Evolutionary conservation across 2,329 filamentous ascomycete species (phyloP).

Genomic region (Colletotrichum sojae): DNA sequence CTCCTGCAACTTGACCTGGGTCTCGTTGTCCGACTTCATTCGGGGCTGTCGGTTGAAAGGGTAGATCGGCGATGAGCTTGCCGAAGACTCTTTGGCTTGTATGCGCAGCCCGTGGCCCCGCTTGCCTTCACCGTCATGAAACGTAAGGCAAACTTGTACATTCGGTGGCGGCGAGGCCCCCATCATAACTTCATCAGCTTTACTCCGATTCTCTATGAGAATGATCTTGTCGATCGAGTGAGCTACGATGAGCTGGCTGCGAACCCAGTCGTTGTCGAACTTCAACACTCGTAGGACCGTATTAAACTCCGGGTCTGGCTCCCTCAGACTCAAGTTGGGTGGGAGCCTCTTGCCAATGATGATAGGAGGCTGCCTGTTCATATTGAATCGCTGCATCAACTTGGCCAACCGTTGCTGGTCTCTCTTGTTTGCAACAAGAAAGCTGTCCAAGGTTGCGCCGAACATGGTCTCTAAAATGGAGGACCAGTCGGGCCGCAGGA

Average conservation of each 20-base stretch:
- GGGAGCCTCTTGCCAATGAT: conserved; percentile 72
- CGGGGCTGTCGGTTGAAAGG: conserved; percentile 70
- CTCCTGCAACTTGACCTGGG: conserved; percentile 70
- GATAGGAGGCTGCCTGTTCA: conserved; percentile 66
- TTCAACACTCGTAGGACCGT: conserved; percentile 87
- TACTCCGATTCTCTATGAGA: conserved; percentile 76
- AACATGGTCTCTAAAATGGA: conserved; percentile 84
- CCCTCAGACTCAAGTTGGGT: conserved; percentile 74
- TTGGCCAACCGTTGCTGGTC: conserved; percentile 79
- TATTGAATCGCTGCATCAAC: conserved; percentile 72
- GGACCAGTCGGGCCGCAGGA: conserved; percentile 87
- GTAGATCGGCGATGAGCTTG: conserved; percentile 57
- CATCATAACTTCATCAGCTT: conserved; percentile 80
- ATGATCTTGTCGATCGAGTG: conserved; percentile 87
- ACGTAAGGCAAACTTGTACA: conserved; percentile 79
- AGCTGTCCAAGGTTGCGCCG: conserved; percentile 78
- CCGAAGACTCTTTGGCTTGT: conserved; percentile 20
- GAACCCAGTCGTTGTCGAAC: conserved; percentile 84
- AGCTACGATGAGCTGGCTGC: conserved; percentile 87
- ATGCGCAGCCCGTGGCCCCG: conserved; percentile 42
- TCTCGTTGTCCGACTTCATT: conserved; percentile 84
- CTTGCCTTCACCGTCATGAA: conserved; percentile 68
- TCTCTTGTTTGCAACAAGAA: conserved; percentile 83
- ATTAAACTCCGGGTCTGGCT: conserved; percentile 80
- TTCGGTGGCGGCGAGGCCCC: conserved; percentile 73